phyloP scores from a whole-genome alignment of 306 rosid genomes.

The Cicer bijugum region DNA sequence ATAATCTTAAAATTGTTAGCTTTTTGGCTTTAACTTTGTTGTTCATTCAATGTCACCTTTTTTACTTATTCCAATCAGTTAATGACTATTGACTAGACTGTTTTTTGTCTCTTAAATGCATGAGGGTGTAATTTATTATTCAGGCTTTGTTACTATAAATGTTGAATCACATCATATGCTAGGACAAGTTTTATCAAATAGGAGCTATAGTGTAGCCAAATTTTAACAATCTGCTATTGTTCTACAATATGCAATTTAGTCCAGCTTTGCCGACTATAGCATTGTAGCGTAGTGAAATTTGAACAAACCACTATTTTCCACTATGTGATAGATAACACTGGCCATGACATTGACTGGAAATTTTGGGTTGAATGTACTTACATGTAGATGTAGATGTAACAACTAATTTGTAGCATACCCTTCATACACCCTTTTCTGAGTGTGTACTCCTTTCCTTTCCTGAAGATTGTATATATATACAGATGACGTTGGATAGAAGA shows the following conservation, averaged over 20 bases:
- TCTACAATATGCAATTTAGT: no score
- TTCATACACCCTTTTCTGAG: background rate
- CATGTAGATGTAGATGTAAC: background rate
- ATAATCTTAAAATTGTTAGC: constrained; percentile 15
- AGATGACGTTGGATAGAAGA: constrained; percentile 11
- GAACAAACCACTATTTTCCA: no score
- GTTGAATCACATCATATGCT: background rate
- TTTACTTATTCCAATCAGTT: constrained; percentile 20
- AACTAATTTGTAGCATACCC: constrained; percentile 9
- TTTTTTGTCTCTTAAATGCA: constrained; percentile 4
- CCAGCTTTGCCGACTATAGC: no score
- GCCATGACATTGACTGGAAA: background rate
- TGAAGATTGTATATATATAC: constrained; percentile 7
- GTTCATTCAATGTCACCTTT: background rate
- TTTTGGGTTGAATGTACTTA: constrained; percentile 12
- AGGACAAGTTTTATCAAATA: background rate
- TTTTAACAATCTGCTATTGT: no score
- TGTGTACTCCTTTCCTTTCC: constrained; percentile 4
- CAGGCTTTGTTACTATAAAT: background rate
- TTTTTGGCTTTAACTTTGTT: background rate
- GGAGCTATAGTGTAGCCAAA: no score
- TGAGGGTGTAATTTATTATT: background rate
- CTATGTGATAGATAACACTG: no score
- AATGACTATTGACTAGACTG: background rate
- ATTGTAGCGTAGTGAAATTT: no score